Evolutionary conservation across 148 eudicot species (phyloP).

Genomic region (Cornus controversa): DNA sequence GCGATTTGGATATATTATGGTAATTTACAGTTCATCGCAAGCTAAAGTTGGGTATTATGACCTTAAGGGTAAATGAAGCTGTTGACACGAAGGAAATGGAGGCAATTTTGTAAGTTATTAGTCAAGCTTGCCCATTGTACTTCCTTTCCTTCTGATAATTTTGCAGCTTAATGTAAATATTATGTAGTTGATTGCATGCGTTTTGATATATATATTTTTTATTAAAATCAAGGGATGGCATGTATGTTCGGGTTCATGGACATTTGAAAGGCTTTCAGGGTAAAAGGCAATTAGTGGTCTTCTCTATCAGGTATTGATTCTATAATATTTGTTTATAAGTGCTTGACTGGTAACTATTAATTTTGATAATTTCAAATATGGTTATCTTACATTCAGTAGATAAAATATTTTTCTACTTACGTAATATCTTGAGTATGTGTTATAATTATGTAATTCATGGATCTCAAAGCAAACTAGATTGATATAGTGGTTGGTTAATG

Average conservation of each 20-base stretch:
- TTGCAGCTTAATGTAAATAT: conserved; percentile 4
- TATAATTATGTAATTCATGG: background rate
- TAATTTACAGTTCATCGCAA: conserved; percentile 21
- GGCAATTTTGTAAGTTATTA: conserved; percentile 47
- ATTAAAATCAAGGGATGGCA: conserved; percentile 53
- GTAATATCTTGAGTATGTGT: background rate
- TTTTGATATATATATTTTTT: background rate
- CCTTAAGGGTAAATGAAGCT: conserved; percentile 61
- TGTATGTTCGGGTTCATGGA: conserved; percentile 81
- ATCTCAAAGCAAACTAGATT: background rate
- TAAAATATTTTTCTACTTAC: background rate
- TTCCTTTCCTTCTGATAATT: background rate
- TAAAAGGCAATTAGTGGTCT: conserved; percentile 65
- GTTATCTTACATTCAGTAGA: background rate
- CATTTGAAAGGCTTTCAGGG: conserved; percentile 86
- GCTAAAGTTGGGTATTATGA: background rate
- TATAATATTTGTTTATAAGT: background rate
- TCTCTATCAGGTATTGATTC: conserved; percentile 64
- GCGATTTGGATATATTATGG: conserved; percentile 6
- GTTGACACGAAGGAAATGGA: conserved; percentile 65
- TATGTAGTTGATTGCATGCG: conserved; percentile 2
- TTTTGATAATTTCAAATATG: background rate
- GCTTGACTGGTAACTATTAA: background rate
- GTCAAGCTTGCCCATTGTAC: background rate
- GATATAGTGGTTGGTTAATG: background rate